Evolutionary conservation across 768 basidiomycete genomes (phyloP).

Genomic region (Auriscalpium vulgare): DNA sequence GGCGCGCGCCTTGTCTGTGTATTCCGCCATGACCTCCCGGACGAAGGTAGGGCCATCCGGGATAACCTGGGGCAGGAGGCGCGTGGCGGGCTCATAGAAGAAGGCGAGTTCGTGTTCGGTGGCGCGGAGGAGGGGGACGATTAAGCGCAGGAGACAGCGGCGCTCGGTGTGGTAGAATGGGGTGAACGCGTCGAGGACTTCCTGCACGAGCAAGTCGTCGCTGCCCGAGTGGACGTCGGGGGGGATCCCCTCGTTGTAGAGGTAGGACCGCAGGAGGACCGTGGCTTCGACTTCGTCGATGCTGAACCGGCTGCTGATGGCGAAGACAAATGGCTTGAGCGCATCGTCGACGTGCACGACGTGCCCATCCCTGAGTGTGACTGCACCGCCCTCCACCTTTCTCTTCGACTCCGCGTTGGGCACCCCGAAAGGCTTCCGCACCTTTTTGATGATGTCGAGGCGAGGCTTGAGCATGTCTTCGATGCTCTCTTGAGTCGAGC

Average conservation of each 20-base stretch:
- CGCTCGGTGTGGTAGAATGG: slow-evolving; percentile 81
- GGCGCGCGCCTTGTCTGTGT: slow-evolving; percentile 45
- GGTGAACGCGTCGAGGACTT: slow-evolving; percentile 63
- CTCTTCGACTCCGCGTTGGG: slow-evolving; percentile 62
- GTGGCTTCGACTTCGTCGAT: slow-evolving; percentile 80
- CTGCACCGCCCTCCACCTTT: slow-evolving; percentile 56
- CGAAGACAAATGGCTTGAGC: slow-evolving; percentile 61
- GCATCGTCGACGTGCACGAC: slow-evolving; percentile 54
- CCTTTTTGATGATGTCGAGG: slow-evolving; percentile 44
- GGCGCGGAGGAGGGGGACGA: slow-evolving; percentile 71
- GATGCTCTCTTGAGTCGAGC: slow-evolving; percentile 49
- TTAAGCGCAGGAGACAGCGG: slow-evolving; percentile 56
- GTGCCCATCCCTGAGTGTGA: slow-evolving; percentile 62
- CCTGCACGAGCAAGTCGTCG: slow-evolving; percentile 39
- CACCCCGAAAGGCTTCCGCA: slow-evolving; percentile 58
- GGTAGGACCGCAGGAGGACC: slow-evolving; percentile 65
- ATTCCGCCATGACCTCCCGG: slow-evolving; percentile 50
- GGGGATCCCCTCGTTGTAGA: slow-evolving; percentile 58
- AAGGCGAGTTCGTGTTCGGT: slow-evolving; percentile 49
- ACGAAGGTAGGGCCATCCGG: slow-evolving; percentile 61
- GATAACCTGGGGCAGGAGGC: slow-evolving; percentile 51
- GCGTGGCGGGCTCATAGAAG: slow-evolving; percentile 43
- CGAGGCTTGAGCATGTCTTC: slow-evolving; percentile 52
- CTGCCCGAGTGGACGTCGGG: slow-evolving; percentile 27
- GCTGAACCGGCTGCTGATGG: slow-evolving; percentile 63